These are phyloP conservation scores for Tephrocybe sp. DNA, from an alignment of 768 basidiomycete genomes.

Conservation along the genomic window DNA sequence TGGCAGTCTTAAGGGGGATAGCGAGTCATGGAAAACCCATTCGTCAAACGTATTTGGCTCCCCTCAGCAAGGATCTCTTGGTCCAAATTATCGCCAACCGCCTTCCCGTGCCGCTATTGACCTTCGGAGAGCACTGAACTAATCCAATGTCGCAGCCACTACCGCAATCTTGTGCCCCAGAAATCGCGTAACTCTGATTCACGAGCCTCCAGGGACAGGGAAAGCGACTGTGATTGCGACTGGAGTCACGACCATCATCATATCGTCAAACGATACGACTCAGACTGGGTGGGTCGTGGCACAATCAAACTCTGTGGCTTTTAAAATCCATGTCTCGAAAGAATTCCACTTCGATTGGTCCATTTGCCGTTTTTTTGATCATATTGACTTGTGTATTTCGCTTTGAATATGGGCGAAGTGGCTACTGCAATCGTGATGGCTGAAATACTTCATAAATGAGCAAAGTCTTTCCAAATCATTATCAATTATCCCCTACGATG, in stretches of 20 bases:
- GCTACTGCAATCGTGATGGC: slow-evolving; percentile 45
- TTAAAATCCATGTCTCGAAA: slow-evolving; percentile 61
- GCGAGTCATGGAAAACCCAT: slow-evolving; percentile 30
- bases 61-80: slow-evolving; percentile 18
- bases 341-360: slow-evolving; percentile 67
- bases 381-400: slow-evolving; percentile 5
- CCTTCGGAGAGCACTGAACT: slow-evolving; percentile 28
- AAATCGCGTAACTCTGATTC: slow-evolving; percentile 32
- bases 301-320: slow-evolving; percentile 62
- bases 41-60: slow-evolving; percentile 33
- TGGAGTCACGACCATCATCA: slow-evolving; percentile 35
- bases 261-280: slow-evolving; percentile 19
- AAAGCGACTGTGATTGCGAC: slow-evolving; percentile 64
- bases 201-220: slow-evolving; percentile 62
- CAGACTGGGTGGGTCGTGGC: slow-evolving; percentile 62
- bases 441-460: slow-evolving; percentile 34
- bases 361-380: slow-evolving; percentile 14
- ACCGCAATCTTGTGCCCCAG: slow-evolving; percentile 31
- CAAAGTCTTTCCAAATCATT: slow-evolving; percentile 53
- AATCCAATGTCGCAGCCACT: slow-evolving; percentile 34
- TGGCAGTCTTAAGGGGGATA: slow-evolving; percentile 24
- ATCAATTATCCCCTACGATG: slow-evolving; percentile 77
- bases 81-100: slow-evolving; percentile 1
- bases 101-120: slow-evolving; percentile 12
- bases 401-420: slow-evolving; percentile 55